A percentile compares a stretch with the other conserved stretches of the same genome.
Conservation (phyloP, 1,284 basidiomycete species). For the Rhizopogon hawkerae region DNA sequence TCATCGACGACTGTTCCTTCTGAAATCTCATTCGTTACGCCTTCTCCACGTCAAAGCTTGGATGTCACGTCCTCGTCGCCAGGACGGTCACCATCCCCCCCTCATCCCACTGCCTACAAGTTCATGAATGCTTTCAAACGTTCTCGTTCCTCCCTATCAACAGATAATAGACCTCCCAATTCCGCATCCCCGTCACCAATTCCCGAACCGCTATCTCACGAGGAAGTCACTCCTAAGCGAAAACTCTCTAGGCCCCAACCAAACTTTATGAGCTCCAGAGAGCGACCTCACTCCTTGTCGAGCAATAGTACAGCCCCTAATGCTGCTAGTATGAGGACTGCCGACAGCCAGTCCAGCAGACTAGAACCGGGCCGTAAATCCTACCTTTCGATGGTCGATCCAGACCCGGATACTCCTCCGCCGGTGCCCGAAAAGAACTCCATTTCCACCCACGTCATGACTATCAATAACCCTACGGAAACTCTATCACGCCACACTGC, state of each 20-base stretch:
- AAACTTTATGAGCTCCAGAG: constrained; percentile 24
- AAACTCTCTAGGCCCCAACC: constrained; percentile 27
- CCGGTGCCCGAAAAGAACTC: constrained; percentile 11
- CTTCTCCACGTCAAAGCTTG: constrained; percentile 42
- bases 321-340: constrained; percentile 34
- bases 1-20: constrained; percentile 36
- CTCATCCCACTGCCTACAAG: constrained; percentile 54
- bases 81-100: constrained; percentile 22
- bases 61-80: constrained; percentile 34
- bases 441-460: constrained; percentile 7
- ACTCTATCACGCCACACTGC: constrained; percentile 24
- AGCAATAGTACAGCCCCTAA: constrained; percentile 42
- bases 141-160: constrained; percentile 39
- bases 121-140: constrained; percentile 56
- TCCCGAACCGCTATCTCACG: constrained; percentile 9
- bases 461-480: constrained; percentile 3
- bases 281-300: constrained; percentile 42
- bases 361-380: constrained; percentile 24
- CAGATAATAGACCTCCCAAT: constrained; percentile 11
- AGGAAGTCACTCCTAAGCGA: constrained; percentile 25
- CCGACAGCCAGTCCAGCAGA: constrained; percentile 28
- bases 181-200: constrained; percentile 24
- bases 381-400: constrained; percentile 20
- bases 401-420: constrained; percentile 16
- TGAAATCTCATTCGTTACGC: constrained; percentile 44